These are phyloP conservation scores for Trichoderma semiorbis DNA, from an alignment of 2,329 filamentous ascomycete genomes.

Conservation along the genomic window DNA sequence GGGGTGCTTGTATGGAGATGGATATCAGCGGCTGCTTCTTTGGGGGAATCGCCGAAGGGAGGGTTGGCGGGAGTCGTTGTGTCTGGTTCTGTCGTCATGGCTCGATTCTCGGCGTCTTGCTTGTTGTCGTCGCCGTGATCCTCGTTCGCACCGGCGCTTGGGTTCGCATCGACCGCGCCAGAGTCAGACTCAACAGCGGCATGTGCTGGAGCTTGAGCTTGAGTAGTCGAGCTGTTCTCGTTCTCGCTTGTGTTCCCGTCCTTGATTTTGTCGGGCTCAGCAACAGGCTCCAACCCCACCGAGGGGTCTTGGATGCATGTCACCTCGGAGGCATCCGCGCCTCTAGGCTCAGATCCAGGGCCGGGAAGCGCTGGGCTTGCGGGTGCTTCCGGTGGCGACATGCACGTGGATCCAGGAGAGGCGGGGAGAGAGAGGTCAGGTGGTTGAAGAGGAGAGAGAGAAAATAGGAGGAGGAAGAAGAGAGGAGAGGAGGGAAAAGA, in stretches of 20 bases:
- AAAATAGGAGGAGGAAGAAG: not conserved
- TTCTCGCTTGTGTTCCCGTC: not conserved
- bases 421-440: not conserved
- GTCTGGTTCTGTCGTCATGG: not conserved
- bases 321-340: constrained; percentile 27
- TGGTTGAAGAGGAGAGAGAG: not conserved
- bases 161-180: not conserved
- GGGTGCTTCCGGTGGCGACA: constrained; percentile 36
- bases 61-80: not conserved
- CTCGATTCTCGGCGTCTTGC: not conserved
- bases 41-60: not conserved
- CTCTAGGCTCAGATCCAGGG: constrained; percentile 25
- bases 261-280: not conserved
- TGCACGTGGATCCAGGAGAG: constrained; percentile 25
- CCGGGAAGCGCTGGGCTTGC: constrained; percentile 26
- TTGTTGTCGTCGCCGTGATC: not conserved
- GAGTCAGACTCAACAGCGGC: not conserved
- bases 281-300: constrained; percentile 12
- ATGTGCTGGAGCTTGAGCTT: not conserved
- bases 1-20: not conserved
- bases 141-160: not conserved
- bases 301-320: constrained; percentile 22
- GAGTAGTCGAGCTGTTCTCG: not conserved
- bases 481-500: not conserved
- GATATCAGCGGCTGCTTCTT: not conserved